Evolutionary conservation across 495 filamentous ascomycete species (phyloP).

Genomic region (Aspergillus wentii): DNA sequence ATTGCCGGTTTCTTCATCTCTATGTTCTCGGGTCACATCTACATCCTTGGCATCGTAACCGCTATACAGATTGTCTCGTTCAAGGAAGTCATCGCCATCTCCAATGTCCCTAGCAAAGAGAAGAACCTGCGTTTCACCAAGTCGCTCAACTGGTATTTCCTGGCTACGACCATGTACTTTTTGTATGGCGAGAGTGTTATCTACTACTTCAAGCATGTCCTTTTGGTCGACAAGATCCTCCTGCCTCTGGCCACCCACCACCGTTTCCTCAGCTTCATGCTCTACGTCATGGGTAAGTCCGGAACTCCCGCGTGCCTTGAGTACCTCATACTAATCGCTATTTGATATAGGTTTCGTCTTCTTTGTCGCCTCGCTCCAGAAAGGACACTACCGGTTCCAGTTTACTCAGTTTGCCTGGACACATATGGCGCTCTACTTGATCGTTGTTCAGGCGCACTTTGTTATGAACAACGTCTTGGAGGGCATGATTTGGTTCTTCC

Average conservation of each 20-base stretch:
- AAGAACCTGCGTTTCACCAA: conserved; percentile 92
- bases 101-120: conserved; percentile 86
- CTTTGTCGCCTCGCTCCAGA: conserved; percentile 94
- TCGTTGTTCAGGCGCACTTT: conserved; percentile 97
- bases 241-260: conserved; percentile 95
- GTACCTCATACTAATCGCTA: conserved; percentile 3
- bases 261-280: conserved; percentile 95
- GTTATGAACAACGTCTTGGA: conserved; percentile 99
- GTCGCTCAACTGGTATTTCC: conserved; percentile 96
- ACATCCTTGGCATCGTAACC: conserved; percentile 88
- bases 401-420: conserved; percentile 99
- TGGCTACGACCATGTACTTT: conserved; percentile 98
- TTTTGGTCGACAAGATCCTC: conserved; percentile 89
- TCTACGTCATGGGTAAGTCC: conserved; percentile 87
- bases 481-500: conserved; percentile 99
- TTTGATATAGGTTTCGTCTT: conserved; percentile 80
- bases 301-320: background rate
- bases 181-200: conserved; percentile 98
- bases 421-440: conserved; percentile 97
- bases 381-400: conserved; percentile 94
- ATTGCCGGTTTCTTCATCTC: conserved; percentile 86
- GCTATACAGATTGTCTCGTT: conserved; percentile 94
- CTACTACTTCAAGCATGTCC: conserved; percentile 98
- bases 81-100: conserved; percentile 98
- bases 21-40: conserved; percentile 94